A percentile compares a stretch with the other conserved stretches of the same genome.
Evolutionary conservation across 768 basidiomycete species (phyloP).

Genomic region (Naganishia antarctica): DNA sequence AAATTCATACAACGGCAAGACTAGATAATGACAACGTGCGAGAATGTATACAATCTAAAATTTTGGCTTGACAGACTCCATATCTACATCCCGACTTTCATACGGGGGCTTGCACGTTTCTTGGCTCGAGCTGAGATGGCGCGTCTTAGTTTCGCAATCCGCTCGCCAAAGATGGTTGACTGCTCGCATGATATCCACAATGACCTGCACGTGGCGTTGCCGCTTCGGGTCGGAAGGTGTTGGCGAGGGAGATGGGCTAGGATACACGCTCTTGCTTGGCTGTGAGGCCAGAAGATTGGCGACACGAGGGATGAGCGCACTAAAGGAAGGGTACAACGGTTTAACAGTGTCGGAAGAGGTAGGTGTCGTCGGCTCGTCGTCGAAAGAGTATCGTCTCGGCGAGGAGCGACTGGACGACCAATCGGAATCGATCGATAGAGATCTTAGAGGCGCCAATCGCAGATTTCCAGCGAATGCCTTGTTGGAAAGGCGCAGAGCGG

Average conservation of each 20-base stretch:
- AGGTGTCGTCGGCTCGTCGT: conserved; percentile 6
- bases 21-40: not conserved
- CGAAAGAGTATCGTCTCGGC: not conserved
- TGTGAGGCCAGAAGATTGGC: conserved; percentile 8
- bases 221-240: not conserved
- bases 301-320: conserved; percentile 2
- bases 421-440: conserved; percentile 12
- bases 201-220: conserved; percentile 6
- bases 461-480: not conserved
- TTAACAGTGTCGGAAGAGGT: conserved; percentile 14
- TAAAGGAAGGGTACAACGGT: conserved; percentile 11
- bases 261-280: not conserved
- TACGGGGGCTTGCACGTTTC: not conserved
- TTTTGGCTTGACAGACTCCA: not conserved
- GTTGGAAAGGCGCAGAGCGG: conserved; percentile 32
- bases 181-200: not conserved
- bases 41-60: not conserved
- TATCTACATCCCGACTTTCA: not conserved
- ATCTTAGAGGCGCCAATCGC: not conserved
- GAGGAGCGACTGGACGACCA: conserved; percentile 18
- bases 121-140: not conserved
- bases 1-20: too few species aligned
- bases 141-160: not conserved
- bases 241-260: not conserved
- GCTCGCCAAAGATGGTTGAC: conserved; percentile 13